These are phyloP conservation scores for Coffea eugenioides DNA, from an alignment of 257 asterid species.

Conservation along the genomic window DNA sequence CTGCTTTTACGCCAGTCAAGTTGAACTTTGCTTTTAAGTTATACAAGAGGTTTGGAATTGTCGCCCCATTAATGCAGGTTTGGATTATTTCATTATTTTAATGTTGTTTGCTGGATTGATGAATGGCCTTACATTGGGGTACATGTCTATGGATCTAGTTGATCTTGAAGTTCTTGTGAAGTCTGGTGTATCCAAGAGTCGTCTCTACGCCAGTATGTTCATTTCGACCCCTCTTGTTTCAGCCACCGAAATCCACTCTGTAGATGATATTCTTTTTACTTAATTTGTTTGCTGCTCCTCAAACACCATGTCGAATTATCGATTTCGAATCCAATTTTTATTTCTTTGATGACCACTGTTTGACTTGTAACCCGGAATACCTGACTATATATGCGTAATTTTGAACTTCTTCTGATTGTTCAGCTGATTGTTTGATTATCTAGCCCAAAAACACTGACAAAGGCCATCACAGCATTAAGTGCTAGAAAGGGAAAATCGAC, in stretches of 20 bases:
- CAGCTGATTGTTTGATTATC: not conserved
- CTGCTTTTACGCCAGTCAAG: not conserved
- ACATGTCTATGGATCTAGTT: conserved; percentile 36
- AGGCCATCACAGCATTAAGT: not conserved
- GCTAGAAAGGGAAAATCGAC: not conserved
- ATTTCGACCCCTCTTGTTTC: not conserved
- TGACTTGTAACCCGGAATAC: not conserved
- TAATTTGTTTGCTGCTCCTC: no score
- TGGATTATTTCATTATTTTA: conserved; percentile 2
- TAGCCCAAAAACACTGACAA: no score
- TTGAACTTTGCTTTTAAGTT: not conserved
- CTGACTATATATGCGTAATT: not conserved
- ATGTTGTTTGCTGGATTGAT: conserved; percentile 29
- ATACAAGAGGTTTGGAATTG: not conserved
- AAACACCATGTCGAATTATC: no score
- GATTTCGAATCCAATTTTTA: no score
- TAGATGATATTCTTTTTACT: no score
- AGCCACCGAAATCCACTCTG: not conserved
- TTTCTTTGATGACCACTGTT: not conserved
- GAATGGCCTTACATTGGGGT: conserved; percentile 39
- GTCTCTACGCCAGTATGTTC: conserved; percentile 25
- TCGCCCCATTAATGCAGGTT: not conserved
- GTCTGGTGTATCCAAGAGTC: conserved; percentile 29
- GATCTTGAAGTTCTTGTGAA: conserved; percentile 38
- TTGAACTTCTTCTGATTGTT: not conserved